phyloP scores from a whole-genome alignment of 345 rosid genomes.

The Brassica carinata region DNA sequence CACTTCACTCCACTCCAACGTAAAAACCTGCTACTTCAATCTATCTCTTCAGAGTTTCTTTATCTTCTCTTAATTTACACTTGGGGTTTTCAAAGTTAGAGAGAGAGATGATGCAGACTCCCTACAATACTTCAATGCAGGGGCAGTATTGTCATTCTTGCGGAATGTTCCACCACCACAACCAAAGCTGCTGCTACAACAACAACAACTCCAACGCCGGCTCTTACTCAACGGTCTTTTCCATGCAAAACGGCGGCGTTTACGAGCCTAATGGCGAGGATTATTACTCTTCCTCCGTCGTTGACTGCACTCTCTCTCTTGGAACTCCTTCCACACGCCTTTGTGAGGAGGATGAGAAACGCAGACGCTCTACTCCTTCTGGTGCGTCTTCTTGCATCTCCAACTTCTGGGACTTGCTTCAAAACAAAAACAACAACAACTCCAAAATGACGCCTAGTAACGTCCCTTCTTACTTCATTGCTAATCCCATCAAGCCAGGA shows the following conservation, averaged over 20 bases:
- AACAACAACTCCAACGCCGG: constrained; percentile 20
- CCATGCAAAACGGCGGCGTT: constrained; percentile 38
- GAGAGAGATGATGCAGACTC: constrained; percentile 42
- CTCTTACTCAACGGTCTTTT: constrained; percentile 37
- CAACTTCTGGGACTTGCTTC: constrained; percentile 68
- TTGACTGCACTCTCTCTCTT: constrained; percentile 82
- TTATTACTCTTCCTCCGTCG: constrained; percentile 49
- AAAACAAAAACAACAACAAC: constrained; percentile 42
- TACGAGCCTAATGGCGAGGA: constrained; percentile 34
- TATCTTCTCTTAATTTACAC: neutral
- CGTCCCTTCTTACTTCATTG: constrained; percentile 28
- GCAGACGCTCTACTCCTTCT: constrained; percentile 41
- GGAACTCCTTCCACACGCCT: constrained; percentile 87
- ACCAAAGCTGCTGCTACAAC: constrained; percentile 37
- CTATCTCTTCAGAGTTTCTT: constrained; percentile 4
- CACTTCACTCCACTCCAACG: constrained; percentile 39
- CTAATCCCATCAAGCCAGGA: constrained; percentile 18
- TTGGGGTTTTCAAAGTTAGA: constrained; percentile 20
- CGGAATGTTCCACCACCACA: constrained; percentile 42
- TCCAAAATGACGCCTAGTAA: constrained; percentile 35
- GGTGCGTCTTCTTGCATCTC: constrained; percentile 48
- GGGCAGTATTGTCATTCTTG: constrained; percentile 43
- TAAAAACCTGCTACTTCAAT: constrained; percentile 16
- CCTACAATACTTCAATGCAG: constrained; percentile 41
- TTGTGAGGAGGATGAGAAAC: constrained; percentile 56